phyloP scores from a whole-genome alignment of 345 rosid genomes.

The Garcia nutans region DNA sequence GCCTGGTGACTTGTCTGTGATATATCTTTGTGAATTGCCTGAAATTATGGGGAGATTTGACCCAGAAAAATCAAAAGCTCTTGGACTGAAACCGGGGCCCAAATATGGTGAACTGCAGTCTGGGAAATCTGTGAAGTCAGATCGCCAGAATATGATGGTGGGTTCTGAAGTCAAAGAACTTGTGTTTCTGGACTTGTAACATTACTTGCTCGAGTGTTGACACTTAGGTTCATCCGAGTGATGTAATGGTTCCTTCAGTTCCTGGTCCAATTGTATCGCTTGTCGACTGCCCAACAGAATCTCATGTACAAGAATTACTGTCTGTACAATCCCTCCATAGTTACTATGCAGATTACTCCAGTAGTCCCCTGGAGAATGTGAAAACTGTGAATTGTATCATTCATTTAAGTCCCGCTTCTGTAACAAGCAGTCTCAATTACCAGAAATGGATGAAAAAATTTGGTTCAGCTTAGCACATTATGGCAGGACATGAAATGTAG shows the following conservation, averaged over 20 bases:
- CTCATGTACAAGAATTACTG: slow-evolving; percentile 53
- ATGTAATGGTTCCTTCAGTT: slow-evolving; percentile 91
- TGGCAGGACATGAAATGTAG: slow-evolving; percentile 87
- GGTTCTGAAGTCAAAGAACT: slow-evolving; percentile 23
- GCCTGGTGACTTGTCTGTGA: slow-evolving; percentile 78
- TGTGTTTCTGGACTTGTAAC: slow-evolving; percentile 6
- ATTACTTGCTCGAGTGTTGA: slow-evolving; percentile 7
- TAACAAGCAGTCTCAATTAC: slow-evolving; percentile 54
- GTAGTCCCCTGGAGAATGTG: slow-evolving; percentile 24
- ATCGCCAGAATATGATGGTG: slow-evolving; percentile 62
- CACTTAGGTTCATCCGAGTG: slow-evolving; percentile 84
- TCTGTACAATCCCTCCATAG: slow-evolving; percentile 45
- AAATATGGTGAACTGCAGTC: slow-evolving; percentile 72
- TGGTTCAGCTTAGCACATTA: slow-evolving; percentile 68
- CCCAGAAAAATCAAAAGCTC: slow-evolving; percentile 68
- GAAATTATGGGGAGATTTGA: slow-evolving; percentile 85
- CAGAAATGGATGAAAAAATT: slow-evolving; percentile 82
- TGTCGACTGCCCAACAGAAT: slow-evolving; percentile 87
- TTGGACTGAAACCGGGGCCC: slow-evolving; percentile 82
- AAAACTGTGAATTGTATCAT: slow-evolving; percentile 70
- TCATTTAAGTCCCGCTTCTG: slow-evolving; percentile 77
- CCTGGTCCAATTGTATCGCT: slow-evolving; percentile 88
- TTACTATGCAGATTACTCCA: slow-evolving; percentile 46
- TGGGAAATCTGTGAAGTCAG: slow-evolving; percentile 85
- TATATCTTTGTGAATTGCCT: slow-evolving; percentile 86